These are phyloP conservation scores for Avena eriantha DNA, from an alignment of 176 grass and related monocot genomes.

Conservation along the genomic window DNA sequence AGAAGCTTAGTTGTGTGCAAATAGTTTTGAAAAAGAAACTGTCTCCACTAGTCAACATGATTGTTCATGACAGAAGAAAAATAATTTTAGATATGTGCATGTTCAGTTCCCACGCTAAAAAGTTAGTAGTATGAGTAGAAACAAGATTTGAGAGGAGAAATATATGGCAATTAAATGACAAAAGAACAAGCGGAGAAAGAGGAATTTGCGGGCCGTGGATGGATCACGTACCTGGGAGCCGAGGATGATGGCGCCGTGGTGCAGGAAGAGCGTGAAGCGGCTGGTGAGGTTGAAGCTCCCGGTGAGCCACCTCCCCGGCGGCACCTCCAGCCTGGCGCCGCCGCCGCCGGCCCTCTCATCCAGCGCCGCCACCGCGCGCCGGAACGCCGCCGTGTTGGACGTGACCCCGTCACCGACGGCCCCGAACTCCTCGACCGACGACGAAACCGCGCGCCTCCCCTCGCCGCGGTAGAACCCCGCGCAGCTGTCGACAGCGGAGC, in stretches of 20 bases:
- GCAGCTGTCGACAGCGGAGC: slow-evolving; percentile 44
- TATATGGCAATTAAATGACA: background rate
- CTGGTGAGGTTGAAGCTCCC: slow-evolving; percentile 96
- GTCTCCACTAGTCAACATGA: background rate
- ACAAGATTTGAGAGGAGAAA: background rate
- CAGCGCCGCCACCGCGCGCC: slow-evolving; percentile 56
- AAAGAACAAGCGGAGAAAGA: background rate
- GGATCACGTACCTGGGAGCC: slow-evolving; percentile 62
- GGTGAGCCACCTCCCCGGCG: slow-evolving; percentile 75
- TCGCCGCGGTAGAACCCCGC: slow-evolving; percentile 56
- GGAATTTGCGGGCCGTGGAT: background rate
- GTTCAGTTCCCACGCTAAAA: background rate
- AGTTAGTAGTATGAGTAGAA: background rate
- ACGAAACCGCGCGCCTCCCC: slow-evolving; percentile 48
- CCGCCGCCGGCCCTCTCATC: slow-evolving; percentile 22
- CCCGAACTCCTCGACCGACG: slow-evolving; percentile 77
- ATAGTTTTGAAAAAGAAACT: background rate
- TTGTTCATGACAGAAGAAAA: background rate
- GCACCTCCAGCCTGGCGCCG: slow-evolving; percentile 76
- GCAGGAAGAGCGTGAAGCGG: slow-evolving; percentile 86
- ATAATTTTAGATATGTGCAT: background rate
- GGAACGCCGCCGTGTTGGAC: slow-evolving; percentile 79
- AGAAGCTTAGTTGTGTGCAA: background rate
- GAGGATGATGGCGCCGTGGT: slow-evolving; percentile 72
- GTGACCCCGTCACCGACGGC: slow-evolving; percentile 77